Evolutionary conservation across 2,329 filamentous ascomycete genomes (phyloP).

Genomic region (Claviceps africana): DNA sequence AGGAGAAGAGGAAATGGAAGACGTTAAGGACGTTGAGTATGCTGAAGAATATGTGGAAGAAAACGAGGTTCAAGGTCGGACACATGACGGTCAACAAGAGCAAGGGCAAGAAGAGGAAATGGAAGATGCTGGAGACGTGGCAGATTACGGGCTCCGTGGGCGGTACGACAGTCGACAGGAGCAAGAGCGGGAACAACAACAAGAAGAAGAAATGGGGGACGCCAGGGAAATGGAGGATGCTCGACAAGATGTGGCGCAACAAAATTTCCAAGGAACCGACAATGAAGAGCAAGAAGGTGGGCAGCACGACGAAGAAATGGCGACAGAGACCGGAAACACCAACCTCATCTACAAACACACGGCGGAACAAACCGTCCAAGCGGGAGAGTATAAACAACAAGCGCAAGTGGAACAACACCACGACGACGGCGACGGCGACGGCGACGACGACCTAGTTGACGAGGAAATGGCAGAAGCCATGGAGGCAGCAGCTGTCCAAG

Average conservation of each 20-base stretch:
- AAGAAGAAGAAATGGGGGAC: background rate
- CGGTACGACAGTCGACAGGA: background rate
- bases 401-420: slow-evolving; percentile 1
- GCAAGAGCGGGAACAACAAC: background rate
- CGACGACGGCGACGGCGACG: background rate
- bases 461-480: slow-evolving; percentile 1
- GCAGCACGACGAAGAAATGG: background rate
- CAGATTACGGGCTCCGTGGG: background rate
- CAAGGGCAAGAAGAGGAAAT: background rate
- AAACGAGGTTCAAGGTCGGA: background rate
- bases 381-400: slow-evolving; percentile 1
- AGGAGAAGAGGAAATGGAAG: background rate
- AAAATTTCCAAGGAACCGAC: background rate
- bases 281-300: background rate
- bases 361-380: slow-evolving; percentile 1
- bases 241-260: background rate
- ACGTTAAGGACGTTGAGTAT: background rate
- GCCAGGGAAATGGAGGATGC: background rate
- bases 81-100: background rate
- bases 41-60: background rate
- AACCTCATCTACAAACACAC: slow-evolving; percentile 3
- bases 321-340: background rate
- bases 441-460: slow-evolving; percentile 1
- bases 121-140: background rate
- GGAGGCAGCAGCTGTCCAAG: slow-evolving; percentile 6